Percentiles rank a stretch among this genome's conserved stretches.
Evolutionary conservation across 2,329 filamentous ascomycete genomes (phyloP).

Genomic region (Penicillium fuscoglaucum): DNA sequence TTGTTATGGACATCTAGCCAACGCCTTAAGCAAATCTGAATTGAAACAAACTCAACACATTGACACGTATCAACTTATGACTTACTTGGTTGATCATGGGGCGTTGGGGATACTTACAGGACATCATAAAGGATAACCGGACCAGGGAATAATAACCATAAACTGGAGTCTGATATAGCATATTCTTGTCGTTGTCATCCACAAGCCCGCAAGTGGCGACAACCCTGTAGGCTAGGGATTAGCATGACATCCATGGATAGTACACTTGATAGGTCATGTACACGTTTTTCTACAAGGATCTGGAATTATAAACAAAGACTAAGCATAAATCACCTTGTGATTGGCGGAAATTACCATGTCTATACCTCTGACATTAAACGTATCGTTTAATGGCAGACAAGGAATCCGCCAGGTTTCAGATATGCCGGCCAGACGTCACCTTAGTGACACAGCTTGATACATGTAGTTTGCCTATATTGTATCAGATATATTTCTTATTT

Average conservation of each 20-base stretch:
- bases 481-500: not conserved
- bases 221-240: not conserved
- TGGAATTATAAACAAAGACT: not conserved
- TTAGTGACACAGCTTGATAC: not conserved
- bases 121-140: not conserved
- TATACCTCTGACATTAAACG: not conserved
- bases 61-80: not conserved
- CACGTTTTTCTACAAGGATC: not conserved
- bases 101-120: not conserved
- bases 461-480: not conserved
- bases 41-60: not conserved
- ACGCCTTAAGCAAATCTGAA: not conserved
- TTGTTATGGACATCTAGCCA: not conserved
- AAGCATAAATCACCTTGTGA: not conserved
- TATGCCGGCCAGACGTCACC: constrained; percentile 2
- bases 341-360: not conserved
- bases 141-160: not conserved
- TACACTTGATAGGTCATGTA: not conserved
- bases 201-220: not conserved
- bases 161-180: not conserved
- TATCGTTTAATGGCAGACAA: not conserved
- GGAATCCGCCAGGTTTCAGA: constrained; percentile 7
- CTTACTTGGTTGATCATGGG: not conserved
- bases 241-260: not conserved
- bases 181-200: not conserved